phyloP scores from a whole-genome alignment of 2,329 filamentous ascomycete genomes.

The Iodosphaeria phyllophila region DNA sequence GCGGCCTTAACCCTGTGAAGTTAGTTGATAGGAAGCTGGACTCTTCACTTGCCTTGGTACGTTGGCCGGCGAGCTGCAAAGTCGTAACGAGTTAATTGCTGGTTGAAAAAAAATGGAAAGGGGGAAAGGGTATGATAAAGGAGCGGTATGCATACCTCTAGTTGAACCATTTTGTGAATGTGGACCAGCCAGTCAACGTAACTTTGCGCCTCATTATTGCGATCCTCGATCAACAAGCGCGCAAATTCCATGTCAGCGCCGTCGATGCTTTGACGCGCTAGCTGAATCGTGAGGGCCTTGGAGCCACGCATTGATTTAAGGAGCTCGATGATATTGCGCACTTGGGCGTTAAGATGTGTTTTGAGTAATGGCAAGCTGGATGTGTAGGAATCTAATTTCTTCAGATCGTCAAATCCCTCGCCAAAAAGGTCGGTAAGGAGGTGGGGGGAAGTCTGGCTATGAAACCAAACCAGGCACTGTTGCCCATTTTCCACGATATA shows the following conservation, averaged over 20 bases:
- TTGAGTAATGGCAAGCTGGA: slow-evolving; percentile 68
- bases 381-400: slow-evolving; percentile 63
- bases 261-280: slow-evolving; percentile 82
- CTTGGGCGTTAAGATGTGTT: slow-evolving; percentile 86
- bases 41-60: slow-evolving; percentile 46
- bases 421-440: slow-evolving; percentile 83
- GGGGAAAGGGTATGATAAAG: slow-evolving; percentile 1
- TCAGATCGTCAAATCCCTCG: slow-evolving; percentile 48
- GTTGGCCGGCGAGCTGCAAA: slow-evolving; percentile 43
- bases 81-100: slow-evolving; percentile 3
- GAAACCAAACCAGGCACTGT: slow-evolving; percentile 78
- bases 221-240: slow-evolving; percentile 73
- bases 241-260: slow-evolving; percentile 96
- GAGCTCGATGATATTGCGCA: slow-evolving; percentile 83
- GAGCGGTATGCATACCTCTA: slow-evolving; percentile 43
- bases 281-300: slow-evolving; percentile 75
- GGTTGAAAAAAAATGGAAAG: slow-evolving; percentile 1
- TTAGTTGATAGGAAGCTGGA: slow-evolving; percentile 29
- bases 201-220: slow-evolving; percentile 93
- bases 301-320: slow-evolving; percentile 62
- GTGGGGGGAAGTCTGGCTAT: slow-evolving; percentile 81
- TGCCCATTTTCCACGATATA: slow-evolving; percentile 96
- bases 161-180: slow-evolving; percentile 78
- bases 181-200: slow-evolving; percentile 98
- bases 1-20: slow-evolving; percentile 38